Conservation (phyloP, 2,329 filamentous ascomycete genomes). For the Colletotrichum salicis region DNA sequence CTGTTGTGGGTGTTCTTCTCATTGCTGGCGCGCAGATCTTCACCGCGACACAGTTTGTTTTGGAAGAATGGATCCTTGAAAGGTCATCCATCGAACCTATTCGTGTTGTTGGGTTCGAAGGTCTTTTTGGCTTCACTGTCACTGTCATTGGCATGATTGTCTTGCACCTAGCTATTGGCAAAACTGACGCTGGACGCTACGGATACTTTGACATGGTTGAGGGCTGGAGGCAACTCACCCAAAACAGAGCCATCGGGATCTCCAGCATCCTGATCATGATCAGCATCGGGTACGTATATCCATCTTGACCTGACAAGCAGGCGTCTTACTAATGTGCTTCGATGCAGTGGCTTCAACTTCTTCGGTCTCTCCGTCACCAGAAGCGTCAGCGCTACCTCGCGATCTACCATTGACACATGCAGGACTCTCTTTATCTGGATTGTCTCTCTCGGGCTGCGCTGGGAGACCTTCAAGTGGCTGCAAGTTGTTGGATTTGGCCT, state of each 20-base stretch:
- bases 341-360: conserved; percentile 90
- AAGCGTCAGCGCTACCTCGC: conserved; percentile 87
- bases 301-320: background rate
- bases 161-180: conserved; percentile 80
- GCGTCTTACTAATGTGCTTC: conserved; percentile 30
- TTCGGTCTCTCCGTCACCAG: conserved; percentile 95
- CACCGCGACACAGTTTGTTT: conserved; percentile 93
- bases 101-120: conserved; percentile 95
- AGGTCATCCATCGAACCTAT: conserved; percentile 77
- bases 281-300: conserved; percentile 81
- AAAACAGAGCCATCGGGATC: conserved; percentile 75
- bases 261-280: conserved; percentile 95
- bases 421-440: conserved; percentile 98
- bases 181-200: conserved; percentile 76
- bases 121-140: conserved; percentile 85
- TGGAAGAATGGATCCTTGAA: conserved; percentile 91
- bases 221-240: conserved; percentile 82
- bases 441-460: conserved; percentile 89
- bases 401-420: conserved; percentile 97
- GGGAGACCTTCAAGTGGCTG: conserved; percentile 98
- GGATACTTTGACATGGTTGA: conserved; percentile 93
- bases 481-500: conserved; percentile 90
- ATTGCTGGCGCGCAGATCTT: conserved; percentile 97
- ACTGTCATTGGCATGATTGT: conserved; percentile 84
- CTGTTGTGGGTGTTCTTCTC: conserved; percentile 84